Conservation (phyloP, 345 rosid species). For the Corymbia maculata region DNA sequence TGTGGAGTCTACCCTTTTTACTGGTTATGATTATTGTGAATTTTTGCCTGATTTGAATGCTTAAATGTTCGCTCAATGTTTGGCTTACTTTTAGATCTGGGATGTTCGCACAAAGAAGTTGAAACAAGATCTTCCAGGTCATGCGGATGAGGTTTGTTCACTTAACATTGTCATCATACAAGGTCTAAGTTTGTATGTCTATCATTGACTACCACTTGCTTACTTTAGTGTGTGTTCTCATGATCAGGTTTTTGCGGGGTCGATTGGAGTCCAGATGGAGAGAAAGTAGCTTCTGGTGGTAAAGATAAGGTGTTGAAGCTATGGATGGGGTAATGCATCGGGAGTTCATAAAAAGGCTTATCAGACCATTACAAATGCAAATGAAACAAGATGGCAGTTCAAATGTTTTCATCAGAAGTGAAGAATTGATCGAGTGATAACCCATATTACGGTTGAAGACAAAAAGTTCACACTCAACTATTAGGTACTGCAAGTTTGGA, state of each 20-base stretch:
- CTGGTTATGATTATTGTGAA: neutral
- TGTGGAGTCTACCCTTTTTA: neutral
- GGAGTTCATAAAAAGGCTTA: neutral
- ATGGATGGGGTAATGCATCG: constrained; percentile 66
- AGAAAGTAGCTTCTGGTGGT: constrained; percentile 97
- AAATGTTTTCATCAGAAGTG: neutral
- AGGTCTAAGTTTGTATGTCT: neutral
- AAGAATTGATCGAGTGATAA: neutral
- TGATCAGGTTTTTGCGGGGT: constrained; percentile 71
- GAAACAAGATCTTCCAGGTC: constrained; percentile 96
- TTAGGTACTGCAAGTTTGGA: neutral
- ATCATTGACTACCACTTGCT: neutral
- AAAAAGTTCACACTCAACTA: neutral
- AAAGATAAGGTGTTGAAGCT: constrained; percentile 82
- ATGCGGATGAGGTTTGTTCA: constrained; percentile 71
- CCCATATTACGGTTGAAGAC: neutral
- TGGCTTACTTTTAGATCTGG: constrained; percentile 48
- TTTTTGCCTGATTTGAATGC: neutral
- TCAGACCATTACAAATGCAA: neutral
- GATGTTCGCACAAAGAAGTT: constrained; percentile 65
- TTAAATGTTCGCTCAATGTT: neutral
- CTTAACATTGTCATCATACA: neutral
- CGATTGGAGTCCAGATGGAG: constrained; percentile 99
- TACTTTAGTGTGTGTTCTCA: neutral
- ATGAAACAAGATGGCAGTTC: neutral